Conservation (phyloP, 2,329 filamentous ascomycete genomes). For the Cladobotryum protrusum region DNA sequence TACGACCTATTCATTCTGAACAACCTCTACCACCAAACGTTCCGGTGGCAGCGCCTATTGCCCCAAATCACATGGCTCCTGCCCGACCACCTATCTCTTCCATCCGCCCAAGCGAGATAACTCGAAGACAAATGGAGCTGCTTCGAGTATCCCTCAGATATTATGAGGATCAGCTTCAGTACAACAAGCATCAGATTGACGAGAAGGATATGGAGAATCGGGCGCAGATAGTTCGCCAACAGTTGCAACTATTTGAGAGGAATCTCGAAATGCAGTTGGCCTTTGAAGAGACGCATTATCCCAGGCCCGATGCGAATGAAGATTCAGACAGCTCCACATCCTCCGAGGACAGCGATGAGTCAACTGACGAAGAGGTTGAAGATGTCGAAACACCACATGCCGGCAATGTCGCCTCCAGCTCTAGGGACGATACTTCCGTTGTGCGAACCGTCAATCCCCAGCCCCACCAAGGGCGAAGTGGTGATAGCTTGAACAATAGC, state of each 20-base stretch:
- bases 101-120: conserved; percentile 55
- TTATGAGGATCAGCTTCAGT: conserved; percentile 52
- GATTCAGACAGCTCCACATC: conserved; percentile 15
- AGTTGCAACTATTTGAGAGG: conserved; percentile 45
- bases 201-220: conserved; percentile 44
- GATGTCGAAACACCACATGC: conserved; percentile 13
- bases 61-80: conserved; percentile 10
- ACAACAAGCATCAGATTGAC: conserved; percentile 58
- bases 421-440: conserved; percentile 13
- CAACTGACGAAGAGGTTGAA: conserved; percentile 8
- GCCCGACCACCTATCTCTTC: conserved; percentile 46
- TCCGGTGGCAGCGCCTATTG: conserved; percentile 13
- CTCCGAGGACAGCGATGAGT: conserved; percentile 9
- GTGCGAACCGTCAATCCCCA: conserved; percentile 9
- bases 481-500: neutral
- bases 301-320: conserved; percentile 26
- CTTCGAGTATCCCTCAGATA: conserved; percentile 49
- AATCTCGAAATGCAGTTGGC: conserved; percentile 38
- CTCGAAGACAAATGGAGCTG: conserved; percentile 48
- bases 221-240: conserved; percentile 35
- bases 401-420: conserved; percentile 11
- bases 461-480: conserved; percentile 11
- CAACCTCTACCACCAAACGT: conserved; percentile 12
- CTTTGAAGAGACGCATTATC: conserved; percentile 39
- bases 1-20: conserved; percentile 13